These are phyloP conservation scores for Scutellaria galericulata DNA, from an alignment of 257 asterid genomes.

Conservation along the genomic window DNA sequence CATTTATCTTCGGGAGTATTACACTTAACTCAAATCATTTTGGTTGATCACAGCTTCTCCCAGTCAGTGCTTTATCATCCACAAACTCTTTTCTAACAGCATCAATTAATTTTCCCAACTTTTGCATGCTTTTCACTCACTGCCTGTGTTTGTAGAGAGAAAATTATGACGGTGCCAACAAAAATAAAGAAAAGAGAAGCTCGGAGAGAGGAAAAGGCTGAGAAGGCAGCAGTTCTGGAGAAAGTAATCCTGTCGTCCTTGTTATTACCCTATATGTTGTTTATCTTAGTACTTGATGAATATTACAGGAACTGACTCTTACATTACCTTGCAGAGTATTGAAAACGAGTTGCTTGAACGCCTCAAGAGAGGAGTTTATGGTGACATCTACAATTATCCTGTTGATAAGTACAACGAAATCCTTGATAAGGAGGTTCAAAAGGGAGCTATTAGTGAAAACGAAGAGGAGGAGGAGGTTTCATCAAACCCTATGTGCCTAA, in stretches of 20 bases:
- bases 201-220: conserved; percentile 92
- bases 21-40: background rate
- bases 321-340: conserved; percentile 60
- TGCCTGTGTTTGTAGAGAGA: conserved; percentile 67
- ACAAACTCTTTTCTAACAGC: background rate
- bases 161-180: conserved; percentile 82
- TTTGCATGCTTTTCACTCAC: conserved; percentile 26
- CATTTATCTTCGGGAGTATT: background rate
- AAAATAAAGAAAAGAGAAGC: conserved; percentile 80
- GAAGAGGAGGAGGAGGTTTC: conserved; percentile 57
- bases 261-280: conserved; percentile 10
- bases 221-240: conserved; percentile 78
- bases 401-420: conserved; percentile 54
- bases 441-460: conserved; percentile 49
- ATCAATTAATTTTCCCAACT: background rate
- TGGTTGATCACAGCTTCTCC: conserved; percentile 6
- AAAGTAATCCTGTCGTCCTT: conserved; percentile 46
- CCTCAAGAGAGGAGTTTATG: conserved; percentile 68
- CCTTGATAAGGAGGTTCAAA: conserved; percentile 57
- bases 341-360: conserved; percentile 90
- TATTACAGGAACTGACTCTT: conserved; percentile 27
- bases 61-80: background rate
- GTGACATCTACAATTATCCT: conserved; percentile 74
- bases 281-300: background rate
- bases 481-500: background rate